A percentile compares a stretch with the other conserved stretches of the same genome.
phyloP scores from a whole-genome alignment of 768 basidiomycete species.

The Lepiota brunneoincarnata region DNA sequence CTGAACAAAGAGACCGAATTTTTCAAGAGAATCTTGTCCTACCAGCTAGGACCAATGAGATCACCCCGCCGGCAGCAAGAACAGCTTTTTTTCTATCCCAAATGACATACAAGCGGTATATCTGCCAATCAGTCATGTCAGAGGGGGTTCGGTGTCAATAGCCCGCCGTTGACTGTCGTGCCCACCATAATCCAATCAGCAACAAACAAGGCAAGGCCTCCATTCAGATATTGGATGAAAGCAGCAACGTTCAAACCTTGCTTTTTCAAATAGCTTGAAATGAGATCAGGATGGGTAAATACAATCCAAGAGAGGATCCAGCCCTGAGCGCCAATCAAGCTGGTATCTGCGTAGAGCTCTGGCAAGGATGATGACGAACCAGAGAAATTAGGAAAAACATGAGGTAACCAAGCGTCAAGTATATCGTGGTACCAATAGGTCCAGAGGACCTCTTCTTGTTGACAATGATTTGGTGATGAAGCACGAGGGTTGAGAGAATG shows the following conservation, averaged over 20 bases:
- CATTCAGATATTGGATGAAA: not conserved
- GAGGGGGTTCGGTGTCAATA: no score
- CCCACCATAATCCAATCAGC: conserved; percentile 1
- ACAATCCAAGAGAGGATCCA: conserved; percentile 4
- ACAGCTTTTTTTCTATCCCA: not conserved
- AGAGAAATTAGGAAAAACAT: not conserved
- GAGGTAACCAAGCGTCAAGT: not conserved
- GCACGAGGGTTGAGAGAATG: not conserved
- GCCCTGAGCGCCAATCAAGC: not conserved
- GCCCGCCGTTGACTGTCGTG: no score
- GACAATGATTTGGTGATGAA: not conserved
- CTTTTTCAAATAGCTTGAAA: not conserved
- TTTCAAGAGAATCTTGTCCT: not conserved
- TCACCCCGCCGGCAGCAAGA: not conserved
- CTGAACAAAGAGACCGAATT: no score
- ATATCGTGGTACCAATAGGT: not conserved
- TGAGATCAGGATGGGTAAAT: not conserved
- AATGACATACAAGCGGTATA: conserved; percentile 2
- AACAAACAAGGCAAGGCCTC: not conserved
- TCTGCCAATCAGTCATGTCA: not conserved
- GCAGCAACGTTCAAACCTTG: not conserved
- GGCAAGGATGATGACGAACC: not conserved
- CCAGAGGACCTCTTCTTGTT: not conserved
- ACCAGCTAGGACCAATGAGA: not conserved
- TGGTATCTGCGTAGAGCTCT: no score